Base-by-base conservation (phyloP, 495 filamentous ascomycete genomes). In the Niebla homalea region DNA sequence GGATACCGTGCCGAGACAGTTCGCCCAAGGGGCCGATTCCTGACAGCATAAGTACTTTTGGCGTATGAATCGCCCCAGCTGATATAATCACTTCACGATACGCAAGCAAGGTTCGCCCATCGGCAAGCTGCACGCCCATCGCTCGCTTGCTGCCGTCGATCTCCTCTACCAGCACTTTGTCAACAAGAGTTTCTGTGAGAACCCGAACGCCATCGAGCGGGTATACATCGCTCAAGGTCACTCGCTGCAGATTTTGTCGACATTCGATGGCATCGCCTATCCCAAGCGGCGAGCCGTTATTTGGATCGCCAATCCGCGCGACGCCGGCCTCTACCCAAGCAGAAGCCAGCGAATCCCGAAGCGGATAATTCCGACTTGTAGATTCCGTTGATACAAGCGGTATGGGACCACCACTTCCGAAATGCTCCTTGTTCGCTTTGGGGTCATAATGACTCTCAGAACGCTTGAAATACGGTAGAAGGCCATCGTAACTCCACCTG, bases 31-130 rank as follows among this genome's bases (percentile, higher is more conserved):
- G 57, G 0, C 78, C 78, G 22, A 81, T 65, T 2, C 79, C 79
- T 5, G 76, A 80, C 1, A 80, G 58, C 57, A 80, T 73, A 0
- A 82, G 67, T 3, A 81, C 46, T 56, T 80, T 71, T 0, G 76
- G 74, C 0, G 73, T 69, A 39, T 75, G 65, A 35, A 78, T 52
- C 0, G 66, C 57, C 0, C 78, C 79, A 1, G 72, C 74, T 1
- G 70, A 64, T 26, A 81, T 45, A 43, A 83, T 72, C 19, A 81
- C 66, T 40, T 76, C 71, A 14, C 62, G 35, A 38, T 38, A 18
- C 12, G 36, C 60, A 26, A 43, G 40, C 15, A 62, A 40, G 16
- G 46, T 51, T 21, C 49, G 48, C 42, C 58, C 60, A 44, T 59
- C 54, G 1, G 22, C 46, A 10, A 62, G 43, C 26, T 62, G 53